Percentiles rank a stretch among this genome's conserved stretches.
Evolutionary conservation across 805 yeast species (phyloP).

Genomic region (Wickerhamiella nectarea): DNA sequence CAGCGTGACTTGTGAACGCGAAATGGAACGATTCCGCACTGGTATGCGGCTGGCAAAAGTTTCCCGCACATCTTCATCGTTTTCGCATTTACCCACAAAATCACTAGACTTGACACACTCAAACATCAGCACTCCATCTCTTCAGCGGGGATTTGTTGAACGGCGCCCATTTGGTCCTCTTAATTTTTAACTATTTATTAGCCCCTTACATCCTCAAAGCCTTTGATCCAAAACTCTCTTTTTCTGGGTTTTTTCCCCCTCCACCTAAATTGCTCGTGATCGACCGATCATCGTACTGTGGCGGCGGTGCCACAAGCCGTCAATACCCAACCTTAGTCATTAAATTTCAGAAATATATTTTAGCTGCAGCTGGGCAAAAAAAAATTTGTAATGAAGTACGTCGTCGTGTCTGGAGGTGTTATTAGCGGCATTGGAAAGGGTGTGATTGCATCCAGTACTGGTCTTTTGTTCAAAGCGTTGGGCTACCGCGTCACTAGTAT

Average conservation of each 20-base stretch:
- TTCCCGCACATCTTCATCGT: slow-evolving; percentile 1
- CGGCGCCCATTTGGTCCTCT: neutral
- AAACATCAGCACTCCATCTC: neutral
- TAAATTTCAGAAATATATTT: no score
- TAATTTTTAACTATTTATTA: neutral
- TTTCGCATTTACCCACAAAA: neutral
- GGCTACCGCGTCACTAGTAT: slow-evolving; percentile 94
- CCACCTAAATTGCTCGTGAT: no score
- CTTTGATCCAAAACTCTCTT: no score
- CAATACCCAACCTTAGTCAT: no score
- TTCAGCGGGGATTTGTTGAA: neutral
- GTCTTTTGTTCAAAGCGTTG: slow-evolving; percentile 79
- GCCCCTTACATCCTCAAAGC: no score
- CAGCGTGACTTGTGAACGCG: slow-evolving; percentile 37
- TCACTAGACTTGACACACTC: neutral
- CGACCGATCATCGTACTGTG: no score
- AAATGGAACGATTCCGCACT: slow-evolving; percentile 38
- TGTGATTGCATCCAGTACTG: slow-evolving; percentile 92
- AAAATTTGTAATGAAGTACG: slow-evolving; percentile 68
- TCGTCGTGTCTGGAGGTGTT: slow-evolving; percentile 98
- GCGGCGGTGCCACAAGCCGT: no score
- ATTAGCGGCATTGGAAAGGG: slow-evolving; percentile 99
- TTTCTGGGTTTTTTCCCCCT: no score
- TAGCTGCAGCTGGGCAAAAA: neutral
- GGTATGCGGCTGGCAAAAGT: slow-evolving; percentile 26